Evolutionary conservation across 495 filamentous ascomycete genomes (phyloP).

Genomic region (Venustampulla echinocandica): DNA sequence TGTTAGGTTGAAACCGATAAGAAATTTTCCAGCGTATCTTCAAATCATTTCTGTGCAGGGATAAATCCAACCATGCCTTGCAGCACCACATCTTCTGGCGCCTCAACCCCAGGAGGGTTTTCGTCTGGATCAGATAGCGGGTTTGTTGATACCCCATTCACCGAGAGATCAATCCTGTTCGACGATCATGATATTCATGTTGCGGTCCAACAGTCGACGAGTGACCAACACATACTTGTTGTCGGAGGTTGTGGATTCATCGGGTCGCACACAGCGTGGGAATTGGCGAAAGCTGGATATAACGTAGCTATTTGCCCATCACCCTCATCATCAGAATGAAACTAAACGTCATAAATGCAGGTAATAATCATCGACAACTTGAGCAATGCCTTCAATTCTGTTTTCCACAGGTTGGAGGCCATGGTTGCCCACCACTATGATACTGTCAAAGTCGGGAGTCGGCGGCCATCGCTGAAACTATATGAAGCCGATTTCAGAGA

Average conservation of each 20-base stretch:
- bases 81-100: slow-evolving; percentile 7
- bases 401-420: slow-evolving; percentile 42
- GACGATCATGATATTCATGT: slow-evolving; percentile 23
- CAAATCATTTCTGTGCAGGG: neutral
- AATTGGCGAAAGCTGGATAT: slow-evolving; percentile 29
- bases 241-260: slow-evolving; percentile 47
- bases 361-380: slow-evolving; percentile 24
- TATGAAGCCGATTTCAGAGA: slow-evolving; percentile 52
- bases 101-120: slow-evolving; percentile 7
- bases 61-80: slow-evolving; percentile 8
- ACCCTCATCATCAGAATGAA: neutral
- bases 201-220: slow-evolving; percentile 25
- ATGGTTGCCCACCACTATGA: slow-evolving; percentile 43
- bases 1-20: neutral
- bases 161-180: slow-evolving; percentile 13
- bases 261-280: slow-evolving; percentile 42
- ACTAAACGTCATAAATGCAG: slow-evolving; percentile 4
- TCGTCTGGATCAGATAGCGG: slow-evolving; percentile 10
- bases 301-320: slow-evolving; percentile 12
- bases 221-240: slow-evolving; percentile 30
- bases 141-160: slow-evolving; percentile 11
- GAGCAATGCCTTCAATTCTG: slow-evolving; percentile 35
- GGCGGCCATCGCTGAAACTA: slow-evolving; percentile 34
- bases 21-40: slow-evolving; percentile 3
- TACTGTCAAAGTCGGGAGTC: slow-evolving; percentile 30